Evolutionary conservation across 2,329 filamentous ascomycete species (phyloP).

Genomic region (Paecilomyces niveus): DNA sequence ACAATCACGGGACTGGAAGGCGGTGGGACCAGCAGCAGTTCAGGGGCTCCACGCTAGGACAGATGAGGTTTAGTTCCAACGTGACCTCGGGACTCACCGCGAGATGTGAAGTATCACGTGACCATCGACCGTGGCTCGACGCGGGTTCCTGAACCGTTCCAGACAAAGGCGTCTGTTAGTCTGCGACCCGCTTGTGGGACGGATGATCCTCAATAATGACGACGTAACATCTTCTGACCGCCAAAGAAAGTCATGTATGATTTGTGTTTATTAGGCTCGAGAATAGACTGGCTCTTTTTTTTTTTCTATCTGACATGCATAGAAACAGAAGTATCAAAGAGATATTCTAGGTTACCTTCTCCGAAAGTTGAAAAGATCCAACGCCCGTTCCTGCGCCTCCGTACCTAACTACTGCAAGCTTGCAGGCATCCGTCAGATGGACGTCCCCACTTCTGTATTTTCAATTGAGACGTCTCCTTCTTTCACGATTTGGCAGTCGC

Average conservation of each 20-base stretch:
- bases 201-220: neutral
- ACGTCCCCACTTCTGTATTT: conserved; percentile 16
- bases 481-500: conserved; percentile 48
- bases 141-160: neutral
- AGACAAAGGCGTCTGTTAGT: neutral
- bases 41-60: conserved; percentile 11
- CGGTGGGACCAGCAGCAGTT: neutral
- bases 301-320: neutral
- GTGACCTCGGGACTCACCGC: neutral
- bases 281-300: neutral
- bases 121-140: neutral
- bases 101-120: neutral
- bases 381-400: neutral
- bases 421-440: conserved; percentile 14
- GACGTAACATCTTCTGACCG: neutral
- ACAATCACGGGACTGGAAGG: conserved; percentile 7
- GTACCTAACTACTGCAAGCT: neutral
- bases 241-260: neutral
- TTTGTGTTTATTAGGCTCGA: no score
- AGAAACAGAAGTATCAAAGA: neutral
- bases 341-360: no score
- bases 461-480: conserved; percentile 9
- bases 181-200: neutral
- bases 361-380: no score
- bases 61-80: neutral